Evolutionary conservation across 768 basidiomycete species (phyloP).

Genomic region (Tylopilus vinaceipallidus): DNA sequence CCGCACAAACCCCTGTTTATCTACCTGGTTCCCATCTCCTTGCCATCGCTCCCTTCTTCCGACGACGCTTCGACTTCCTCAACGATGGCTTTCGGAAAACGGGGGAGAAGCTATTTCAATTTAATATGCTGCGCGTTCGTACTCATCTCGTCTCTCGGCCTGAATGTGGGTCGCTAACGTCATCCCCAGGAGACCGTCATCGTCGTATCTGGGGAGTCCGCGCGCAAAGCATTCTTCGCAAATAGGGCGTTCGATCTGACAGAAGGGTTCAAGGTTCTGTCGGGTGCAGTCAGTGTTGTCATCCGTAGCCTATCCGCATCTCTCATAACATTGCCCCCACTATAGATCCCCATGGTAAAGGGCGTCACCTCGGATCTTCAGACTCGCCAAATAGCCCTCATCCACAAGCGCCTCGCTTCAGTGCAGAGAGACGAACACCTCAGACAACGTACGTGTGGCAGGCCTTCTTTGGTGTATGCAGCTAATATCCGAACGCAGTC

Average conservation of each 20-base stretch:
- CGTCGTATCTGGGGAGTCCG: slow-evolving; percentile 72
- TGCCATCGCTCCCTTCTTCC: slow-evolving; percentile 67
- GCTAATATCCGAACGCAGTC: slow-evolving; percentile 41
- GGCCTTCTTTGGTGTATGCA: background rate
- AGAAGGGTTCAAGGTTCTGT: slow-evolving; percentile 77
- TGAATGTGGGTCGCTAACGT: slow-evolving; percentile 17
- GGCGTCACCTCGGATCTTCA: slow-evolving; percentile 74
- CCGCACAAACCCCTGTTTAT: slow-evolving; percentile 42
- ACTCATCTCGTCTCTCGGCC: slow-evolving; percentile 7
- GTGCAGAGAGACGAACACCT: slow-evolving; percentile 64
- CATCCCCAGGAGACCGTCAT: slow-evolving; percentile 64
- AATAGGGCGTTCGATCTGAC: slow-evolving; percentile 71
- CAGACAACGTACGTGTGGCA: slow-evolving; percentile 48
- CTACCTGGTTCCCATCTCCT: slow-evolving; percentile 59
- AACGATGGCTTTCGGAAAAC: slow-evolving; percentile 69
- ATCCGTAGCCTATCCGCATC: slow-evolving; percentile 10
- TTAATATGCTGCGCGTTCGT: slow-evolving; percentile 65
- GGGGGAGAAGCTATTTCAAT: slow-evolving; percentile 65
- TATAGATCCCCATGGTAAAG: slow-evolving; percentile 70
- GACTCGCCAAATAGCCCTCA: slow-evolving; percentile 55
- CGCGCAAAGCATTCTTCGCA: slow-evolving; percentile 65
- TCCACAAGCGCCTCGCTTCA: slow-evolving; percentile 67
- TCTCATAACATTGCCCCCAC: slow-evolving; percentile 14
- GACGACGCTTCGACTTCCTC: slow-evolving; percentile 66
- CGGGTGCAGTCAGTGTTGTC: slow-evolving; percentile 60